Evolutionary conservation across 805 yeast genomes (phyloP), one percentile per base, ranked within the genome.

Genomic region (Yarrowia porcina): DNA sequence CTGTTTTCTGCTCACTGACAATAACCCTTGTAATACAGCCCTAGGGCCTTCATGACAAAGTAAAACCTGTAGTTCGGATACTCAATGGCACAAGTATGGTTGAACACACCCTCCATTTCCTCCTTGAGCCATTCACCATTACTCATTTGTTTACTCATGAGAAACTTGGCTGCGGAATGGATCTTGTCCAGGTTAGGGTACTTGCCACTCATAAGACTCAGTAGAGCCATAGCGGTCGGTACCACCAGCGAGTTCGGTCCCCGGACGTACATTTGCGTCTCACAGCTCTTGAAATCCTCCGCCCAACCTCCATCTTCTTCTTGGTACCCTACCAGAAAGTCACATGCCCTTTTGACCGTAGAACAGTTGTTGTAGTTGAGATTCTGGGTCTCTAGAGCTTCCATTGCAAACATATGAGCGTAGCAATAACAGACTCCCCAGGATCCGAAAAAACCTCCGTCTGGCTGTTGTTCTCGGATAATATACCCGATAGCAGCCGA

Each of bases 391-490:
- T 83, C 78, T 54, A 94, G 79, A 0, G 98, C 98, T 69, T 94
- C 99, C 28, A 94, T 74, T 0, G 99, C 99, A 82, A 94, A 94
- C 99, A 94, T 94, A 1, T 91, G 89, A 0, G 98, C 98, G 74
- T 94, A 94, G 0, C 97, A 89, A 72, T 81, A 91, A 72, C 99
- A 94, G 5, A 94, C 86, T 36, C 99, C 99, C 99, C 99, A 94
- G 41, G 90, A 85, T 0, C 99, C 99, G 73, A 92, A 96, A 98
- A 98, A 94, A 13, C 96, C 86, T 0, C 99, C 99, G 73, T 94
- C 97, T 0, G 71, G 69, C 45, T 79, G 77, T 74, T 94, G 99
- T 2, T 83, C 82, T 2, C 77, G 73, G 56, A 82, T 82, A 45
- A 94, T 89, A 69, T 87, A 94, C 4, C 80, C 73, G 15, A 90